Conservation (phyloP, 139 green algal genomes). For the Volvox reticuliferus region DNA sequence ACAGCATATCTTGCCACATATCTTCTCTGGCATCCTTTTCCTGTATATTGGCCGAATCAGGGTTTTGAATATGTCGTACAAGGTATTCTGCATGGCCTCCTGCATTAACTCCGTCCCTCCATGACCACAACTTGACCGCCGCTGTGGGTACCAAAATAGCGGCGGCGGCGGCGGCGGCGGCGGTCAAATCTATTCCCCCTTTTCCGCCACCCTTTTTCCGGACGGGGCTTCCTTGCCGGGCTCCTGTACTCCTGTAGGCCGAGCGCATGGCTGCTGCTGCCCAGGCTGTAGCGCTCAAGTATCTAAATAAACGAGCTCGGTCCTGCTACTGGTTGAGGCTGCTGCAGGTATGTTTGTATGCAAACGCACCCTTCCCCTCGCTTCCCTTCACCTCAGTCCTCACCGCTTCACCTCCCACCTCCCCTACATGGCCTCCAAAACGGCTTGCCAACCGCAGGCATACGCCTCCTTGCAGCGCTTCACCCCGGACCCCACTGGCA, state of each 20-base stretch:
- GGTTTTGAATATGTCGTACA: not conserved
- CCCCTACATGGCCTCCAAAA: not conserved
- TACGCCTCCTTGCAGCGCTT: conserved; percentile 30
- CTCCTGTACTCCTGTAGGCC: conserved; percentile 22
- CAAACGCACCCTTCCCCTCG: not conserved
- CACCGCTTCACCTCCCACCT: not conserved
- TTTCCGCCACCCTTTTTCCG: no score
- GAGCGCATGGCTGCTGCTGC: conserved; percentile 36
- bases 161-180: no score
- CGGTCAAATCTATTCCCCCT: no score
- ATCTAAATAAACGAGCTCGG: conserved; percentile 34
- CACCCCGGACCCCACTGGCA: not conserved
- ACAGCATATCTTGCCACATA: no score
- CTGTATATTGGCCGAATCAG: not conserved
- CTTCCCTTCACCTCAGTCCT: not conserved
- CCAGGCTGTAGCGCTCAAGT: conserved; percentile 35
- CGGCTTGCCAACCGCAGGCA: not conserved
- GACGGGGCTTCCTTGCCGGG: not conserved
- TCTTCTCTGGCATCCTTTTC: not conserved
- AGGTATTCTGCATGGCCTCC: no score
- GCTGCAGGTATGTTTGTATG: conserved; percentile 17
- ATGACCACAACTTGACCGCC: no score
- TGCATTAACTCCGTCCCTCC: no score
- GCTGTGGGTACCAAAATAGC: no score
- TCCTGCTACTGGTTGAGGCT: conserved; percentile 54